Base-by-base conservation (phyloP, 2,329 filamentous ascomycete species). In the Ascochyta lentis region DNA sequence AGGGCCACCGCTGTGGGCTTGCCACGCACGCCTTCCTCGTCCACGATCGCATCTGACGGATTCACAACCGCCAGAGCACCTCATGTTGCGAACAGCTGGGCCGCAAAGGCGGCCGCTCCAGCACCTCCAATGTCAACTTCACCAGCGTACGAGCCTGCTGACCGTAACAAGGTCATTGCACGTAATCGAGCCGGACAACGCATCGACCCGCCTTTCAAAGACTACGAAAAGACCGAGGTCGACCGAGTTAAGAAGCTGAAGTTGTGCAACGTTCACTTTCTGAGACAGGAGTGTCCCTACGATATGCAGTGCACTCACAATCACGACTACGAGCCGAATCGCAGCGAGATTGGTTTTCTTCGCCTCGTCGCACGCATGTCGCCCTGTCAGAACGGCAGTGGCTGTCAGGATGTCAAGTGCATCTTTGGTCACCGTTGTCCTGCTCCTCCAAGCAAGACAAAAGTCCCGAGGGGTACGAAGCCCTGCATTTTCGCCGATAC, bases 401-500 rank as follows among this genome's bases (percentile, higher is more conserved):
- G 78, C 13, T 88, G 86, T 64, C 78, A 84, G 46, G 85, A 88
- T 56, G 69, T 79, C 1, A 82, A 82, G 55, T 88, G 86, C 72
- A 87, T 87, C 47, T 87, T 87, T 65, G 86, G 86, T 22, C 86
- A 88, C 70, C 80, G 83, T 33, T 88, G 85, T 65, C 84, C 84
- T 16, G 83, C 84, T 58, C 79, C 79, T 0, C 63, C 65, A 15
- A 58, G 66, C 12, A 76, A 68, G 43, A 69, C 66, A 19, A 70
- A 72, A 22, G 79, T 77, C 31, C 75, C 79, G 54, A 77, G 79
- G 26, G 82, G 82, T 34, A 79, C 76, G 45, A 82, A 81, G 66
- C 79, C 78, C 16, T 88, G 86, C 66, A 81, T 83, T 63, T 86
- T 84, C 72, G 83, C 82, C 13, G 79, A 82, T 6, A 78, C 76